Evolutionary conservation across 2,329 filamentous ascomycete genomes (phyloP), one percentile per base, ranked within the genome.

Genomic region (Trichoderma polysporum): DNA sequence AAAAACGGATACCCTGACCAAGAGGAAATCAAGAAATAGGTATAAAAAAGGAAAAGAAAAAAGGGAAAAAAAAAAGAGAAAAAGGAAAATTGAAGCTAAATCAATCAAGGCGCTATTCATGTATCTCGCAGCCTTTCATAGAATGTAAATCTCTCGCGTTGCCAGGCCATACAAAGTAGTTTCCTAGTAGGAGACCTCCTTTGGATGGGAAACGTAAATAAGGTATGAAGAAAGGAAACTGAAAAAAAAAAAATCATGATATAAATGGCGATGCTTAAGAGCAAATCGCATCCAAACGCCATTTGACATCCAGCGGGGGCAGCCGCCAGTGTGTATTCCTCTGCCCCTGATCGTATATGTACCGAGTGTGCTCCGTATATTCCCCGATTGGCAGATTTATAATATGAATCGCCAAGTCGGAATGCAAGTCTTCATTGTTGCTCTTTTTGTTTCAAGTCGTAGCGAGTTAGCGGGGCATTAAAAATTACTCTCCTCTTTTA

Each of bases 61-160:
- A 45, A 49, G 9, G 31, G 19, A 39, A 22, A 66, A 41, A 31
- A 25, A 22, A 27, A 52, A 52, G 47, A 19, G 29, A 13, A 54
- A 47, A 4, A 35, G 25, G n/a, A 56, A 35, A 41, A 41, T 1
- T 22, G 13, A 50, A 61, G 49, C 13, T 9, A 62, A 49, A 22
- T 31, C 15, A 25, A 33, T 58, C 58, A 57, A 67, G 65, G 65
- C 65, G 65, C 65, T 58, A 56, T 22, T 67, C 58, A 50, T 67
- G 65, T 67, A 62, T 62, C 49, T 50, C 41, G 65, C 65, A 25
- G 41, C 58, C 65, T 62, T 57, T 49, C 22, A 39, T 67, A 50
- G n/a, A 15, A 54, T 31, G 17, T 22, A 33, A 31, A 31, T n/a
- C 52, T 58, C 62, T 41, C 45, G 39, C 29, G 47, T 27, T 41